These are phyloP conservation scores for Paraphoma chrysanthemicola DNA, from an alignment of 2,329 filamentous ascomycete genomes.

Conservation along the genomic window DNA sequence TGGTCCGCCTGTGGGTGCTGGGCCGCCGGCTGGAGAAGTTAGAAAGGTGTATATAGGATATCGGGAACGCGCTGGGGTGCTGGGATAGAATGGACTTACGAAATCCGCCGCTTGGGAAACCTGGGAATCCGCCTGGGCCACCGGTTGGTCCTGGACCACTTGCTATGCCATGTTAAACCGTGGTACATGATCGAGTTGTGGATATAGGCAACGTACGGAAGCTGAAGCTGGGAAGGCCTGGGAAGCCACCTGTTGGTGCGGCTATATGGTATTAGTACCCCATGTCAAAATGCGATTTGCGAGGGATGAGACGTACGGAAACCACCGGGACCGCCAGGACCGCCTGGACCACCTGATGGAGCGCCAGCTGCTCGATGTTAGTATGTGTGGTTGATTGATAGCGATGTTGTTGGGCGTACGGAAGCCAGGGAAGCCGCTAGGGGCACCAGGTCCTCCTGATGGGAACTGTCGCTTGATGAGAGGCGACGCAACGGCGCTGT, in stretches of 20 bases:
- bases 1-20: not conserved
- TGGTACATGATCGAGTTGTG: too few relatives aligned
- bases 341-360: too few relatives aligned
- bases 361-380: too few relatives aligned
- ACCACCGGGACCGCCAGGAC: too few relatives aligned
- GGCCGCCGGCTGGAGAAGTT: not conserved
- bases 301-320: too few relatives aligned
- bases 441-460: not conserved
- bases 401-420: not conserved
- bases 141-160: not conserved
- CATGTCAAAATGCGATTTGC: too few relatives aligned
- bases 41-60: not conserved
- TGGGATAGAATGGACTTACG: not conserved
- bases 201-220: too few relatives aligned
- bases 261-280: too few relatives aligned
- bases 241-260: too few relatives aligned
- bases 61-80: too few relatives aligned
- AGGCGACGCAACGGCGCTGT: conserved; percentile 19
- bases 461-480: conserved; percentile 8
- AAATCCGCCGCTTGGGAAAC: not conserved
- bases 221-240: too few relatives aligned
- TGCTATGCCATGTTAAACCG: not conserved
- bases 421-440: conserved; percentile 3
- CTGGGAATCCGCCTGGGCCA: not conserved
- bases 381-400: too few relatives aligned